Conservation (phyloP, 805 yeast genomes). For the Candida nemodendra region DNA sequence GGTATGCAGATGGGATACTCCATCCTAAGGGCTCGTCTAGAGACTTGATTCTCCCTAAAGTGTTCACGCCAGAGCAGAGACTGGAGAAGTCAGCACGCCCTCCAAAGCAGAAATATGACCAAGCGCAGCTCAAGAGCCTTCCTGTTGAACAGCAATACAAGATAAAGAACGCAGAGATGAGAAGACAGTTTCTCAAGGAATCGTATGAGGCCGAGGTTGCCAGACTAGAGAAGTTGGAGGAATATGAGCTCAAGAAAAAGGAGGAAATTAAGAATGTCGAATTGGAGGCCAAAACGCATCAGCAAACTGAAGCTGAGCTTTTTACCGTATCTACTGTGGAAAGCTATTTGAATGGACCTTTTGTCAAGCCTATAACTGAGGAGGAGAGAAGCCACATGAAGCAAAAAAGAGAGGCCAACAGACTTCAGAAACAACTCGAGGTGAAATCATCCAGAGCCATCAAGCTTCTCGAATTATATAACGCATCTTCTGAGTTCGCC, state of each 20-base stretch:
- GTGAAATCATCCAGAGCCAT: conserved; percentile 53
- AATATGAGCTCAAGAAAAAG: conserved; percentile 20
- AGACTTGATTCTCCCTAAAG: conserved; percentile 50
- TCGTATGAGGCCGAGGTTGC: conserved; percentile 45
- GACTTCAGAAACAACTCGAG: conserved; percentile 52
- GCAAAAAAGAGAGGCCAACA: conserved; percentile 66
- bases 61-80: conserved; percentile 58
- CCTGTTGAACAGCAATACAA: conserved; percentile 45
- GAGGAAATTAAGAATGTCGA: conserved; percentile 27
- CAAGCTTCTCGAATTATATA: conserved; percentile 66
- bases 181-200: conserved; percentile 68
- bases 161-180: conserved; percentile 55
- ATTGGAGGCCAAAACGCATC: conserved; percentile 37
- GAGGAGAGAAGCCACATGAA: conserved; percentile 60
- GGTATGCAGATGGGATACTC: conserved; percentile 69
- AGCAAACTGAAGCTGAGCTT: conserved; percentile 49
- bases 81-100: conserved; percentile 51
- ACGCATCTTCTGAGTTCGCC: conserved; percentile 65
- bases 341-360: conserved; percentile 60
- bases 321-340: conserved; percentile 82
- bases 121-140: conserved; percentile 34
- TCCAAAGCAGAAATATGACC: conserved; percentile 37
- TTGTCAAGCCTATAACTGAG: conserved; percentile 68
- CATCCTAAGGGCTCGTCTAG: conserved; percentile 66
- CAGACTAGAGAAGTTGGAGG: conserved; percentile 34